Evolutionary conservation across 306 rosid genomes (phyloP).

Genomic region (Phaseolus lunatus): DNA sequence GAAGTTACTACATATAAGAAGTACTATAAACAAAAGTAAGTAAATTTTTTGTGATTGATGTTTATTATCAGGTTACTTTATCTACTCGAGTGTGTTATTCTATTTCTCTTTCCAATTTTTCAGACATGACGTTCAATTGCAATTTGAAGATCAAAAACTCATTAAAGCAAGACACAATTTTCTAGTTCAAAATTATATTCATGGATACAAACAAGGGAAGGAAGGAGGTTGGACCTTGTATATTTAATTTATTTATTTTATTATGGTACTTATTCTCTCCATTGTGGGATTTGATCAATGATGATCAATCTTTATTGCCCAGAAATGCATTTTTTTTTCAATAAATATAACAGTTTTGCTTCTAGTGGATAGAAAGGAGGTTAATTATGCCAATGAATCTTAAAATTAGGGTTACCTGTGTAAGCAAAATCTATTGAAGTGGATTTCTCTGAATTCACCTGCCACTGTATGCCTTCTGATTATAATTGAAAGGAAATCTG

Average conservation of each 20-base stretch:
- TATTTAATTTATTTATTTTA: conserved; percentile 24
- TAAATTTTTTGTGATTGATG: conserved; percentile 29
- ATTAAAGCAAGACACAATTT: conserved; percentile 63
- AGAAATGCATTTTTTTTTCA: background rate
- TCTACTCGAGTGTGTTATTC: conserved; percentile 2
- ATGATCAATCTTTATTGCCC: background rate
- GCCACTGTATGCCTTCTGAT: conserved; percentile 11
- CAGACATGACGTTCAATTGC: conserved; percentile 66
- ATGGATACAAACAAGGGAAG: conserved; percentile 50
- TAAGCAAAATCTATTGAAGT: conserved; percentile 9
- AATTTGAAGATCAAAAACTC: conserved; percentile 56
- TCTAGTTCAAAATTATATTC: conserved; percentile 58
- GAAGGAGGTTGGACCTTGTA: conserved; percentile 59
- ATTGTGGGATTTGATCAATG: conserved; percentile 5
- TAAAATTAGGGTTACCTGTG: conserved; percentile 16
- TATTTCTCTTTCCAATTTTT: conserved; percentile 24
- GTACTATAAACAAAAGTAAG: conserved; percentile 58
- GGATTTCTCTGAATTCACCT: conserved; percentile 17
- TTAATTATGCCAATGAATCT: conserved; percentile 23
- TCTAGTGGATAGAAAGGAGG: background rate
- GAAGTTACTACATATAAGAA: conserved; percentile 61
- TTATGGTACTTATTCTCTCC: conserved; percentile 11
- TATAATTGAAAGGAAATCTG: conserved; percentile 16
- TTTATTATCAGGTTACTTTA: conserved; percentile 19
- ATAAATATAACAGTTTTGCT: background rate